Base-by-base conservation (phyloP, 2,329 filamentous ascomycete species). In the Nannizziopsis arthrosporioides region DNA sequence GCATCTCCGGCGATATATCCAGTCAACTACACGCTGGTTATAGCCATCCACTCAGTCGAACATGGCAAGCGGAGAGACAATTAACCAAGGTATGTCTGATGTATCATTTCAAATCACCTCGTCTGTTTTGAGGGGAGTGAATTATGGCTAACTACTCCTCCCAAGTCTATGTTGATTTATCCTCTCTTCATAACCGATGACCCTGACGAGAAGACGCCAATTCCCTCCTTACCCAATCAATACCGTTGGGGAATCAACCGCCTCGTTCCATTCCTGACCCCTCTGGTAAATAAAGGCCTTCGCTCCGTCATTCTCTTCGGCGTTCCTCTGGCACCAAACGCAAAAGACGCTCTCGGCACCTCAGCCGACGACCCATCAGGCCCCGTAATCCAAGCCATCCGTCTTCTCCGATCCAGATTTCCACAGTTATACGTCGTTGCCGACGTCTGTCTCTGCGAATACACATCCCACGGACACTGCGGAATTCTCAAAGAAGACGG, bases 391-490 rank as follows among this genome's bases (percentile, higher is more conserved):
- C 80, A 81, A 59, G 77, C 80, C 42, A 95, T 96, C 61, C 84
- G 83, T 44, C 76, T 95, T 27, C 75, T 98, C 49, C 83, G 87
- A 57, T 78, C 85, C 55, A 76, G 81, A 35, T 96, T 95, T 68
- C 92, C 92, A 1, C 81, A 87, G 53, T 77, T 98, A 51, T 96
- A 93, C 71, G 86, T 98, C 59, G 82, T 84, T 56, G 81, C 83
- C 51, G 92, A 98, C 63, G 92, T 98, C 50, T 96, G 92, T 63
- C 82, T 98, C 6, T 98, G 92, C 76, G 92, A 98, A 69, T 98
- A 98, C 71, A 98, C 92, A 0, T 92, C 85, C 5, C 92, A 98
- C 66, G 92, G 92, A 39, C 92, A 98, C 72, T 98, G 92, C 63
- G 92, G 92, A 46, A 95, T 98, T 58, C 76, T 98, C 40, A 81